phyloP scores from a whole-genome alignment of 1,284 basidiomycete genomes.

The Macrocystidia cucumis region DNA sequence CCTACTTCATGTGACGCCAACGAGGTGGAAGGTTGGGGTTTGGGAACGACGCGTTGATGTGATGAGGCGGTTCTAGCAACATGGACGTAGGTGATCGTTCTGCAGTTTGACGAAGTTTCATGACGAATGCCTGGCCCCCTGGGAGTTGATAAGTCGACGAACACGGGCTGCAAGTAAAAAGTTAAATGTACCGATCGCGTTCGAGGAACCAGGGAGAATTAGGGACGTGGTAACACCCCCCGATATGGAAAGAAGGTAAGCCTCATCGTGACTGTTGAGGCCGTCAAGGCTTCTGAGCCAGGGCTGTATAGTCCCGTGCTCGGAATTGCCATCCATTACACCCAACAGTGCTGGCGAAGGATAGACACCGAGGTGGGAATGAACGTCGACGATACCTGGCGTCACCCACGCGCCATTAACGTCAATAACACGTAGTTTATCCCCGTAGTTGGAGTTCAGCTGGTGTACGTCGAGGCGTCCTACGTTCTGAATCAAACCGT shows the following conservation, averaged over 20 bases:
- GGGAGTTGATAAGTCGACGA: conserved; percentile 1
- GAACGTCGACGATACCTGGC: conserved; percentile 62
- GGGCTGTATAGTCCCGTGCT: conserved; percentile 46
- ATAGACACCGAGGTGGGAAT: conserved; percentile 62
- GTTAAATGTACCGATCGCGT: conserved; percentile 31
- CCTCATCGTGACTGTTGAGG: conserved; percentile 55
- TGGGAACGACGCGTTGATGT: conserved; percentile 30
- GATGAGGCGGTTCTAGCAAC: conserved; percentile 49
- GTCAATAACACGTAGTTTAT: conserved; percentile 33
- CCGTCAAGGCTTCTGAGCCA: conserved; percentile 57
- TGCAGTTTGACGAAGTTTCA: conserved; percentile 51
- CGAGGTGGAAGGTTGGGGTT: conserved; percentile 25
- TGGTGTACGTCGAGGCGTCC: conserved; percentile 28
- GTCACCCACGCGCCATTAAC: conserved; percentile 45
- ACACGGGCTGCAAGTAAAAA: no score
- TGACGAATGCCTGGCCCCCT: conserved; percentile 59
- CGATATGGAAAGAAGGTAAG: conserved; percentile 47
- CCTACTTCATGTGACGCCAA: conserved; percentile 58
- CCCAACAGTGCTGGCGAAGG: conserved; percentile 32
- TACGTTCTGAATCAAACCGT: conserved; percentile 45
- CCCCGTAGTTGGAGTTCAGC: conserved; percentile 16
- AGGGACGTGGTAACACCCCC: conserved; percentile 70
- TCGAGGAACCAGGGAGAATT: conserved; percentile 35
- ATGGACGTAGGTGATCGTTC: conserved; percentile 50
- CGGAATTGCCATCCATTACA: conserved; percentile 44